A percentile compares a stretch with the other conserved stretches of the same genome.
phyloP scores from a whole-genome alignment of 352 stramenopile genomes.

The Phytophthora agathidicida region DNA sequence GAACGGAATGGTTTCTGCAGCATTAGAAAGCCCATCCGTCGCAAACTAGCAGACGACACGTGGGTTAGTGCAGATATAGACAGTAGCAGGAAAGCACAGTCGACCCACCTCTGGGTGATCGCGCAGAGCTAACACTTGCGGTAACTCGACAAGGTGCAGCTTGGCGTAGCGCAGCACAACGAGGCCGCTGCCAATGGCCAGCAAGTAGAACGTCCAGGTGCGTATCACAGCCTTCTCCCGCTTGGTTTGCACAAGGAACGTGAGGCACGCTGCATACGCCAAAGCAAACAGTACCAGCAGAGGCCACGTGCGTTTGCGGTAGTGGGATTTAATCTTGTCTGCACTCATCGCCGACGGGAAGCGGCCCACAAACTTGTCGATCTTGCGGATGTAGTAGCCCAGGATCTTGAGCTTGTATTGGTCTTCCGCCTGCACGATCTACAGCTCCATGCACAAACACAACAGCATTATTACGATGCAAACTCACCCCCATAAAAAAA shows the following conservation, averaged over 20 bases:
- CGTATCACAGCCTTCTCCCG: constrained; percentile 42
- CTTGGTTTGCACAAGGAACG: constrained; percentile 43
- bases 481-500: neutral
- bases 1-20: constrained; percentile 63
- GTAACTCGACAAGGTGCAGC: constrained; percentile 74
- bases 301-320: constrained; percentile 47
- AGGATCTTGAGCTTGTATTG: constrained; percentile 82
- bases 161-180: constrained; percentile 76
- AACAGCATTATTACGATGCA: neutral
- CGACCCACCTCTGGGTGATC: constrained; percentile 65
- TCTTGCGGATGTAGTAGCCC: constrained; percentile 87
- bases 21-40: constrained; percentile 33
- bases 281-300: constrained; percentile 52
- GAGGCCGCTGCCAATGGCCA: constrained; percentile 61
- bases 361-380: constrained; percentile 67
- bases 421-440: constrained; percentile 77
- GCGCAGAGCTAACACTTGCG: constrained; percentile 67
- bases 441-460: neutral
- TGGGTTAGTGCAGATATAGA: neutral
- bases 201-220: constrained; percentile 63
- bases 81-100: neutral
- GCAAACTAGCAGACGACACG: constrained; percentile 51
- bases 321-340: constrained; percentile 58
- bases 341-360: constrained; percentile 59
- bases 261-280: constrained; percentile 46